Evolutionary conservation across 345 rosid genomes (phyloP).

Genomic region (Salix dunnii): DNA sequence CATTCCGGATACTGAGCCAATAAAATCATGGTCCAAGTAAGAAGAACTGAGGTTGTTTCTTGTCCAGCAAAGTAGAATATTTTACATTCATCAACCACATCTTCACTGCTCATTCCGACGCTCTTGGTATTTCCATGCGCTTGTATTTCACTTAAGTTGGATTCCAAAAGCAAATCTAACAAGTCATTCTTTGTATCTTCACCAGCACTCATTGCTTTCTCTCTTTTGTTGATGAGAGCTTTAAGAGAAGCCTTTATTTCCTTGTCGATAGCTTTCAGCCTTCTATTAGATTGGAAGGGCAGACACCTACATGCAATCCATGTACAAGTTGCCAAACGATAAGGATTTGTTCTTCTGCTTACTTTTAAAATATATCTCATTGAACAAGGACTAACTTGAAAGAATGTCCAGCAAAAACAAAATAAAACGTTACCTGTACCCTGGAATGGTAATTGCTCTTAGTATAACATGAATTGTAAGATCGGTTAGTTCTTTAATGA

Average conservation of each 20-base stretch:
- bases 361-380: no score
- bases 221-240: slow-evolving; percentile 35
- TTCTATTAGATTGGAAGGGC: slow-evolving; percentile 42
- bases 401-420: no score
- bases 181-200: slow-evolving; percentile 34
- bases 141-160: slow-evolving; percentile 35
- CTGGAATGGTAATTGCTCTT: no score
- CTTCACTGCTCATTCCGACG: slow-evolving; percentile 35
- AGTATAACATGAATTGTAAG: no score
- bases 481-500: no score
- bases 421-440: no score
- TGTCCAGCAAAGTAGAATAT: slow-evolving; percentile 25
- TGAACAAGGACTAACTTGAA: no score
- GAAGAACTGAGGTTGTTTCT: slow-evolving; percentile 16
- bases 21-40: slow-evolving; percentile 24
- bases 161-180: slow-evolving; percentile 41
- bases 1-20: slow-evolving; percentile 8
- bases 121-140: slow-evolving; percentile 12
- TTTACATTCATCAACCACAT: slow-evolving; percentile 24
- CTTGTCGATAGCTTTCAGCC: slow-evolving; percentile 35
- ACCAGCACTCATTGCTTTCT: slow-evolving; percentile 32
- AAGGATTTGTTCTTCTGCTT: background rate
- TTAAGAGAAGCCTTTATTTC: slow-evolving; percentile 27
- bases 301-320: slow-evolving; percentile 30
- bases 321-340: slow-evolving; percentile 6